phyloP scores from a whole-genome alignment of 2,329 filamentous ascomycete species.

The Colletotrichum cereale region DNA sequence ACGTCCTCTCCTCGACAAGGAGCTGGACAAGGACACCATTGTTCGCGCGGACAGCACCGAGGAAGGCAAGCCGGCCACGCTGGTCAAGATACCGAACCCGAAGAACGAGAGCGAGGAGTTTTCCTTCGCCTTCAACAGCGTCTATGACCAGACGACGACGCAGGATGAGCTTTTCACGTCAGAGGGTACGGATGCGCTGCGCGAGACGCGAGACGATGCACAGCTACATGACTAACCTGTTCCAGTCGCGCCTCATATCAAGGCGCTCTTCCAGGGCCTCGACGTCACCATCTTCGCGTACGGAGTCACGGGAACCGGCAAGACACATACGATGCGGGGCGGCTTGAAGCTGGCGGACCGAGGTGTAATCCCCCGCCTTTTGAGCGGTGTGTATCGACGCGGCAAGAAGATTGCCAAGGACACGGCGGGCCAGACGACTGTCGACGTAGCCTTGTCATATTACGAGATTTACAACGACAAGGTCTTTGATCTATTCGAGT shows the following conservation, averaged over 20 bases:
- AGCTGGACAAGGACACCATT: conserved; percentile 89
- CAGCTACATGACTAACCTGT: conserved; percentile 25
- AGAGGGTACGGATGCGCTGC: conserved; percentile 73
- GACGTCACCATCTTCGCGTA: conserved; percentile 94
- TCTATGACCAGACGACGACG: conserved; percentile 83
- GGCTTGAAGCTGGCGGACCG: conserved; percentile 87
- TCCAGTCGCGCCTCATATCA: conserved; percentile 87
- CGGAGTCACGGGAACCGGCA: conserved; percentile 92
- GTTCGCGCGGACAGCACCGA: conserved; percentile 76
- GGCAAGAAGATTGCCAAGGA: conserved; percentile 90
- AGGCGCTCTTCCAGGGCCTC: conserved; percentile 90
- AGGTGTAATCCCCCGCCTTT: conserved; percentile 86
- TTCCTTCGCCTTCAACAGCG: conserved; percentile 93
- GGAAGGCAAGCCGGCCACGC: conserved; percentile 70
- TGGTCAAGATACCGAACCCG: conserved; percentile 92
- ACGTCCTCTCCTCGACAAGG: conserved; percentile 86
- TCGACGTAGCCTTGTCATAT: conserved; percentile 85
- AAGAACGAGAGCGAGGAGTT: conserved; percentile 94
- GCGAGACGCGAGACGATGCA: conserved; percentile 26
- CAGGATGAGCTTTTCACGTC: conserved; percentile 91
- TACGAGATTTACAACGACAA: conserved; percentile 99
- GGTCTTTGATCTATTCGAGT: conserved; percentile 90
- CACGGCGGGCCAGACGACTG: conserved; percentile 74
- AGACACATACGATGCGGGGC: conserved; percentile 96
- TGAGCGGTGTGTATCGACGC: conserved; percentile 87